Percentiles rank a stretch among this genome's conserved stretches.
Evolutionary conservation across 2,329 filamentous ascomycete species (phyloP).

Genomic region (Nakataea oryzae): DNA sequence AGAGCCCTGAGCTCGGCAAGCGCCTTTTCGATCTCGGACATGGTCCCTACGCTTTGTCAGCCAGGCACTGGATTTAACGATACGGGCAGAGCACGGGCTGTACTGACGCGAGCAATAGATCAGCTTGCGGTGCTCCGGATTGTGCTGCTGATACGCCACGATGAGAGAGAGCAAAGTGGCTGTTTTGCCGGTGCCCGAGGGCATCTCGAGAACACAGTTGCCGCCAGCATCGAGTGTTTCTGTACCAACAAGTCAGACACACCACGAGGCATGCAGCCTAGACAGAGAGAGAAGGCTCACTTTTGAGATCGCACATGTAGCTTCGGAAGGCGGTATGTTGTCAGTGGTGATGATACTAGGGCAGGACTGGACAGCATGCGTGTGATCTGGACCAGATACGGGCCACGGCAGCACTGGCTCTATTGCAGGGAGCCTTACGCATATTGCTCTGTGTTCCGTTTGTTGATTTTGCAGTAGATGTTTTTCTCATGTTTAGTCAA

Average conservation of each 20-base stretch:
- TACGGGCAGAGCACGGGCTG: neutral
- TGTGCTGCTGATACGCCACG: conserved; percentile 90
- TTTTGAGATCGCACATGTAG: conserved; percentile 49
- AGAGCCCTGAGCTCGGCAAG: conserved; percentile 80
- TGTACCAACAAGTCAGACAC: conserved; percentile 12
- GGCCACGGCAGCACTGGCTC: neutral
- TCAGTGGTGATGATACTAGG: neutral
- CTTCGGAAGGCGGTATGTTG: conserved; percentile 15
- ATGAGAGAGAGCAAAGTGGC: conserved; percentile 92
- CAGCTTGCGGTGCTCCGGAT: conserved; percentile 86
- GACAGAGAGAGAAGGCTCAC: conserved; percentile 16
- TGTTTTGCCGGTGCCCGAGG: conserved; percentile 95
- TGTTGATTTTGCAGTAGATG: neutral
- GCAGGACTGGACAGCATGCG: neutral
- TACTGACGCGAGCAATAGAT: conserved; percentile 86
- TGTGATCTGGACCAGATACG: neutral
- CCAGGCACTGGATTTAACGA: neutral
- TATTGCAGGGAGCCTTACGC: conserved; percentile 16
- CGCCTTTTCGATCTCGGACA: conserved; percentile 99
- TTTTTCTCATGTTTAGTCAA: neutral
- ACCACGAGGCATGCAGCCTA: neutral
- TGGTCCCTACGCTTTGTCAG: conserved; percentile 49
- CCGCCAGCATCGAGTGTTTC: conserved; percentile 84
- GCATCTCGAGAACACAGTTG: conserved; percentile 97
- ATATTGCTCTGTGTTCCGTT: conserved; percentile 36